A percentile compares a stretch with the other conserved stretches of the same genome.
Conservation (phyloP, 106 monocot genomes). For the Platanthera zijinensis region DNA sequence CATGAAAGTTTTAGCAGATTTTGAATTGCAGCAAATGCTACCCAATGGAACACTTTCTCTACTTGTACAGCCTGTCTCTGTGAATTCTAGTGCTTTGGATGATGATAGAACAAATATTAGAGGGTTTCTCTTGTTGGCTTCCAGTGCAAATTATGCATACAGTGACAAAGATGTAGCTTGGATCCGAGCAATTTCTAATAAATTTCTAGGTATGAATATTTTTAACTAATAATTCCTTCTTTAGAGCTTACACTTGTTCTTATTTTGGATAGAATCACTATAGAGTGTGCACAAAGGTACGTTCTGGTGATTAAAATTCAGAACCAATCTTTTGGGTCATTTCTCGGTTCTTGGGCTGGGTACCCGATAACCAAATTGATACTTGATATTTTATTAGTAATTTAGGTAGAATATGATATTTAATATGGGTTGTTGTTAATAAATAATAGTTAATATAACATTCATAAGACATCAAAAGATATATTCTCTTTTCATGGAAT, state of each 20-base stretch:
- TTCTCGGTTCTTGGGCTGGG: too few species aligned
- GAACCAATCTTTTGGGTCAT: too few species aligned
- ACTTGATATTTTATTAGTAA: too few species aligned
- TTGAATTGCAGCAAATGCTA: constrained; percentile 20
- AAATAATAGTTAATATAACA: too few species aligned
- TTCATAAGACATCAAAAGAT: too few species aligned
- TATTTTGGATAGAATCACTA: not conserved
- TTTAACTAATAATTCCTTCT: not conserved
- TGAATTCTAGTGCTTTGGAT: constrained; percentile 3
- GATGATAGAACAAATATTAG: not conserved
- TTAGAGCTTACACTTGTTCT: not conserved
- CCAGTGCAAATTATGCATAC: constrained; percentile 35
- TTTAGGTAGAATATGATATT: too few species aligned
- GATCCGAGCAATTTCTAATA: constrained; percentile 33
- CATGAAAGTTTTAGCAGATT: constrained; percentile 17
- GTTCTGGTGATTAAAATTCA: too few species aligned
- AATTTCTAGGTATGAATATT: constrained; percentile 25
- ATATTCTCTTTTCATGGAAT: too few species aligned
- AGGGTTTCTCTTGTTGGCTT: constrained; percentile 30
- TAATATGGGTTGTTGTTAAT: too few species aligned
- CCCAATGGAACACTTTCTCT: constrained; percentile 38
- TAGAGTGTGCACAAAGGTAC: too few species aligned
- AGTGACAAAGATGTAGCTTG: constrained; percentile 42
- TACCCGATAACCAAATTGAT: too few species aligned
- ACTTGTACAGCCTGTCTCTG: constrained; percentile 26